These are phyloP conservation scores for Chlamydomonas sp. DNA, from an alignment of 139 green algal species.

Conservation along the genomic window DNA sequence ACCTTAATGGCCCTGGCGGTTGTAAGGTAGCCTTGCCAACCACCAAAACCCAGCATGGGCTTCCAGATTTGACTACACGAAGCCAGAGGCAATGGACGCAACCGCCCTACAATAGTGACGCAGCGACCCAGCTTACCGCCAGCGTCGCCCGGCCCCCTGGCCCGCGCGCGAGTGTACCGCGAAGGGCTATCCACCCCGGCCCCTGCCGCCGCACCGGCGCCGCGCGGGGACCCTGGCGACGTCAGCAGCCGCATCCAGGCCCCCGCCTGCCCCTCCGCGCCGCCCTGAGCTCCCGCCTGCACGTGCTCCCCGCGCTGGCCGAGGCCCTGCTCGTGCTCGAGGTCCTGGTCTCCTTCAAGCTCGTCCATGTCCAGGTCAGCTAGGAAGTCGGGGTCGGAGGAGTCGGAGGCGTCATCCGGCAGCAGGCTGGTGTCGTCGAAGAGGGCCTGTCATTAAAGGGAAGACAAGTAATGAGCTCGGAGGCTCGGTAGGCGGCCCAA, in stretches of 20 bases:
- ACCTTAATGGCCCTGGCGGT: too few species aligned
- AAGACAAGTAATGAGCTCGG: background rate
- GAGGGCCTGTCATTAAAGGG: background rate
- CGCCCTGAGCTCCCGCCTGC: background rate
- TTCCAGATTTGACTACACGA: too few species aligned
- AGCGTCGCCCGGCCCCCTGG: background rate
- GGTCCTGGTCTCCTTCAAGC: background rate
- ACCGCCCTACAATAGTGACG: background rate
- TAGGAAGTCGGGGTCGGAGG: conserved; percentile 25
- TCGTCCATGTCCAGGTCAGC: conserved; percentile 26
- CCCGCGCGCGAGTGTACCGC: conserved; percentile 6
- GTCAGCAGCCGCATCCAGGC: conserved; percentile 17
- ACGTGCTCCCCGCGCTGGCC: too few species aligned
- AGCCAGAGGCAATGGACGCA: too few species aligned
- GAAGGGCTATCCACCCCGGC: conserved; percentile 1
- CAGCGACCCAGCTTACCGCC: background rate
- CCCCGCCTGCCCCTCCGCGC: background rate
- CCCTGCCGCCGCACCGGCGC: background rate
- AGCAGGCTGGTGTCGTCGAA: conserved; percentile 28
- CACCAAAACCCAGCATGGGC: too few species aligned
- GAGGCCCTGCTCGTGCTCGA: too few species aligned
- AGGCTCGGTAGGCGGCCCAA: background rate
- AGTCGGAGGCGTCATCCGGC: conserved; percentile 25
- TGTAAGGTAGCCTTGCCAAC: too few species aligned
- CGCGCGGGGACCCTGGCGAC: background rate